Evolutionary conservation across 176 grass and related monocot species (phyloP), one percentile per base, ranked within the genome.

Genomic region (Triticum monococcum): DNA sequence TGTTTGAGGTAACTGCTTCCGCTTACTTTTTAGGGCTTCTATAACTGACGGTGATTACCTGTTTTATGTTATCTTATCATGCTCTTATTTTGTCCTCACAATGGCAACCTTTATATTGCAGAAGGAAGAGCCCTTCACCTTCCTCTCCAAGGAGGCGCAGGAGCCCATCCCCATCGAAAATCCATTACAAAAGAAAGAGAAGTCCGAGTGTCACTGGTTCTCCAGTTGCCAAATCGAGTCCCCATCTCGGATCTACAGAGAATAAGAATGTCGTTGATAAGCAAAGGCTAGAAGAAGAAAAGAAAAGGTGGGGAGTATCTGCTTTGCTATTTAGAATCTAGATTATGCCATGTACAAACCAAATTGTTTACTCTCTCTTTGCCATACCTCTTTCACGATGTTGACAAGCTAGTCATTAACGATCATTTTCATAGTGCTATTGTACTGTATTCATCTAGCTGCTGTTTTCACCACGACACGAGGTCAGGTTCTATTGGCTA

Each of bases 261-360:
- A 87, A 85, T 83, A 95, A 88, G 84, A 95, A 84, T 91, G 83
- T 31, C 38, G 66, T 91, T 87, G 90, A 99, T 86, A 96, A 83
- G 67, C 82, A 90, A 91, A 99, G 75, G 83, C 86, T 90, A 78
- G 92, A 99, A 93, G 93, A 98, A 92, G 97, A 99, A 87, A 99
- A 94, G 94, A 96, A 89, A 96, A 94, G 97, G 94, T 99, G 84
- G 92, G 88, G 67, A 79, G 90, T 89, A 92, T 89, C 81, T 68
- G 12, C 69, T 86, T 90, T 89, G 68, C 63, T 88, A 45, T 33
- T 35, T 72, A 72, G 61, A 48, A 46, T 77, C 9, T 84, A 62
- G 17, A 85, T 75, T 83, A 56, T 85, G 11, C 60, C 24, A 77
- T 73, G 13, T 54, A 22, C 31, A 64, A 56, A 85, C 13, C 28